Evolutionary conservation across 129 eudicot genomes (phyloP).

Genomic region (Deinandra increscens): DNA sequence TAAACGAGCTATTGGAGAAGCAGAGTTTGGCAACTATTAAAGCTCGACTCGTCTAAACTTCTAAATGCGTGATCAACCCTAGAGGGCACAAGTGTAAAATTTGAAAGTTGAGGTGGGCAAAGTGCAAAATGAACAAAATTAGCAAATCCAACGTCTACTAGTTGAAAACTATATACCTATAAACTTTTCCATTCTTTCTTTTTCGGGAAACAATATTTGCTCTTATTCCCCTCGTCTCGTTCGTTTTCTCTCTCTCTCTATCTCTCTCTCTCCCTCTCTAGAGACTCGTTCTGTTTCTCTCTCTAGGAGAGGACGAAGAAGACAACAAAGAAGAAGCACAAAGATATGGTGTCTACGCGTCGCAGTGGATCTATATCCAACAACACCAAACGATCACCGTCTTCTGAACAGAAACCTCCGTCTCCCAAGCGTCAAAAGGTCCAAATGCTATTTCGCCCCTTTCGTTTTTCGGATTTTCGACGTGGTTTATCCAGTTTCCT

Average conservation of each 20-base stretch:
- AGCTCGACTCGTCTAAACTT: too few relatives aligned
- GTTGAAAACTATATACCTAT: too few relatives aligned
- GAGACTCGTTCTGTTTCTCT: constrained; percentile 17
- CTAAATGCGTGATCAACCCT: too few relatives aligned
- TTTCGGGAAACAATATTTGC: neutral
- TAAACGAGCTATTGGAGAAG: too few relatives aligned
- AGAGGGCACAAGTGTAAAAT: too few relatives aligned
- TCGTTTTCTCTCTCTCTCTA: constrained; percentile 35
- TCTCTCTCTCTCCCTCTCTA: constrained; percentile 17
- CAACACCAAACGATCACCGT: constrained; percentile 46
- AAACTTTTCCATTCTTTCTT: too few relatives aligned
- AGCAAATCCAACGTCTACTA: too few relatives aligned
- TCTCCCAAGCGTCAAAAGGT: constrained; percentile 82
- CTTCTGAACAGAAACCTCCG: constrained; percentile 63
- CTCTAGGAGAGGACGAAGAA: constrained; percentile 28
- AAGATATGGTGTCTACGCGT: constrained; percentile 85
- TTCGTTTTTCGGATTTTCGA: neutral
- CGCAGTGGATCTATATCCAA: constrained; percentile 79
- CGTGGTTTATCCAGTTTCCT: neutral
- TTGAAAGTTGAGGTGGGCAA: too few relatives aligned
- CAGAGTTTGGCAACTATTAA: too few relatives aligned
- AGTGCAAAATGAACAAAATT: too few relatives aligned
- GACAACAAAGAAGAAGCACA: neutral
- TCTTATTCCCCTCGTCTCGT: constrained; percentile 24
- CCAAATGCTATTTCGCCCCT: neutral